Base-by-base conservation (phyloP, 305 asterid genomes). In the Coffea humblotiana region DNA sequence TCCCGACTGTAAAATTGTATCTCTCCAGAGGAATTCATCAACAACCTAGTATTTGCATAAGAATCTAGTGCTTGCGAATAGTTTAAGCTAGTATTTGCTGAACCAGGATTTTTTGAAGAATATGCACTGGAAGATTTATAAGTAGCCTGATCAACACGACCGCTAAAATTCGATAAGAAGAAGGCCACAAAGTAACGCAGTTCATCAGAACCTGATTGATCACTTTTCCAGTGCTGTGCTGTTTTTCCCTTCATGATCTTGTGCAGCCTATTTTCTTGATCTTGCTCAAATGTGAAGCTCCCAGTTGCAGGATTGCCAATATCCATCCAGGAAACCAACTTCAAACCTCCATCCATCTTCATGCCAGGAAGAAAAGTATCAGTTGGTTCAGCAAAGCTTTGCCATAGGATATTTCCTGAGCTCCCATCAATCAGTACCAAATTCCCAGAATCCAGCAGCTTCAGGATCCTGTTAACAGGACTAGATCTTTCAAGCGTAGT, bases 331-430 rank as follows among this genome's bases (percentile, higher is more conserved):
- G 88, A 86, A 45, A 6, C 35, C 72, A 86, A 74, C 37, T 10
- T 37, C 67, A 79, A 16, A 2, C 29, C 32, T 4, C 12, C 78
- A 13, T 49, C 79, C 92, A 90, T 82, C 65, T 9, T 29, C 92
- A 88, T 90, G 23, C 94, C 92, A 10, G 87, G 87, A 25, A 81
- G 85, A 47, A 84, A 81, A 48, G 85, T 84, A 78, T 80, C 75
- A 0, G 84, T 58, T 77, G 78, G 84, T 18, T 72, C 0, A 7
- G 6, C 10, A 72, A 77, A 83, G 45, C 84, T 80, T 37, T 80
- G 71, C 84, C 84, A 80, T 15, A 73, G 71, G 32, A 19, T 25
- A 16, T 0, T 21, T 63, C 77, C 82, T 60, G 77, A 49, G 48
- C 2, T 27, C 21, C 65, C 49, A 80, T 68, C 86, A 73, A 72